Base-by-base conservation (phyloP, 768 basidiomycete species). In the Tylopilus balloui region DNA sequence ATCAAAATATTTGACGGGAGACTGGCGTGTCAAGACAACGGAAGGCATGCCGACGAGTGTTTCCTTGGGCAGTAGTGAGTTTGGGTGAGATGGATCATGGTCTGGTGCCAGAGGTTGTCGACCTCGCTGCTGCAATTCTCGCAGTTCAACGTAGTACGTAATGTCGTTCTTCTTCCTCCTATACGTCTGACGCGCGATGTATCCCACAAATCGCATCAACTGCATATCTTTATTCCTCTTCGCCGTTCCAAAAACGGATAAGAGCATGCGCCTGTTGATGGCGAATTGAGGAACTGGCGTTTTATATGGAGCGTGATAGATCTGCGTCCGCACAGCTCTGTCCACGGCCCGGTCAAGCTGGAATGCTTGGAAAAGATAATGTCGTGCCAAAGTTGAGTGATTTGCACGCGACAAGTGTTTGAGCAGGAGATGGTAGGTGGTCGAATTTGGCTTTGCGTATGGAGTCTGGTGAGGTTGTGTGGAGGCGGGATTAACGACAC, bases 341-440 rank as follows among this genome's bases (percentile, higher is more conserved):
- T 67, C 58, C 59, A 50, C 48, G 13, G 55, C 40, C 20, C 71
- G 67, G 50, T 84, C 81, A 32, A 75, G 57, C 9, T 56, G 50
- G 43, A 77, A 72, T 2, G 82, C 80, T 58, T 83, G 71, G 23
- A 76, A 58, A 45, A 83, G 62, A 64, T 88, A 86, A 66, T 90
- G 85, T 35, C 85, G 80, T 14, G 80, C 78, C 52, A 89, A 68
- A 14, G 73, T 68, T 5, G 71, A 61, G 58, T 86, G 72, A 14
- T 73, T 67, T 11, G 69, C 67, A 43, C 59, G 67, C 42, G 78
- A 75, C 15, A 86, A 47, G 59, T 86, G 73, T 54, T 79, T 78
- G 10, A 90, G 68, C 43, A 90, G 73, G 47, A 77, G 71, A 48
- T 71, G 72, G 66, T 81, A 88, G 13, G 84, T 82, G 1, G 79